Evolutionary conservation across 352 stramenopile genomes (phyloP), one percentile per base, ranked within the genome.

Genomic region (Phytophthora cactorum): DNA sequence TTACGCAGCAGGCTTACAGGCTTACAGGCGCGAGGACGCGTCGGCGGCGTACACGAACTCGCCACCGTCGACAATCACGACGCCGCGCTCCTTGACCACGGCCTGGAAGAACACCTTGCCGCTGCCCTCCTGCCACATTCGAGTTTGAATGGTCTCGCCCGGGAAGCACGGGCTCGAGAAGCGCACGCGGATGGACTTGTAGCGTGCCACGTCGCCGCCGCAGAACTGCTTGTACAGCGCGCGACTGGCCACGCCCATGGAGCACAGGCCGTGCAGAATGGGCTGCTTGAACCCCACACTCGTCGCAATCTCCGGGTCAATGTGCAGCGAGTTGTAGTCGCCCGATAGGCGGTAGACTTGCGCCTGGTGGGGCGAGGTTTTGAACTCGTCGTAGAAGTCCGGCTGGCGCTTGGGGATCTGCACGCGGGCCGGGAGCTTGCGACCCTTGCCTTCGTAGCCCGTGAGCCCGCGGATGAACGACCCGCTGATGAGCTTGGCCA

Each of bases 301-400:
- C 78, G 75, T 74, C 17, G 81, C 93, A 68, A 95, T 89, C 67
- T 86, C 80, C 4, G 88, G 86, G 70, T 98, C 90, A 57, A 98
- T 86, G 76, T 99, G 96, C 65, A 98, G 89, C 68, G 90, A 78
- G 75, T 98, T 98, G 73, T 98, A 98, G 81, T 99, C 96, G 14
- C 82, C 96, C 56, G 88, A 98, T 46, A 98, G 78, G 52, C 96
- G 88, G 82, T 98, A 98, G 53, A 98, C 70, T 47, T 98, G 85
- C 41, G 96, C 91, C 63, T 93, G 86, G 44, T 81, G 72, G 2
- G 79, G 73, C 51, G 77, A 84, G 7, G 88, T 96, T 61, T 86
- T 86, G 62, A 90, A 85, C 51, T 87, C 77, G 27, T 86, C 72
- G 14, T 64, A 49, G 52, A 84, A 75, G 55, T 97, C 89, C 0